phyloP scores from a whole-genome alignment of 1,139 yeast genomes.

The Nakaseomyces bracarensis region DNA sequence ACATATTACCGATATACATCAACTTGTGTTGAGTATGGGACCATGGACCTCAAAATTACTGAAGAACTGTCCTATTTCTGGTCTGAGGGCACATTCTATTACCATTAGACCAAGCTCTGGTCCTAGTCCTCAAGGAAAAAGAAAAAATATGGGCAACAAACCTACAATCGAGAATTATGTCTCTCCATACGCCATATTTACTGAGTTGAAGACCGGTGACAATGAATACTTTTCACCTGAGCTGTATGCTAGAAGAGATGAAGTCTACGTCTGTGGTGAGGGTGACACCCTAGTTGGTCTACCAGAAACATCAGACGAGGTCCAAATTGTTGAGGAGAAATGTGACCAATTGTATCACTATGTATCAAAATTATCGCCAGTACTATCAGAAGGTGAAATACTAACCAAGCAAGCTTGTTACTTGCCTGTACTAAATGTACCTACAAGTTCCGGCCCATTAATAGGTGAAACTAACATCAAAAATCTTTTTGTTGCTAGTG shows the following conservation, averaged over 20 bases:
- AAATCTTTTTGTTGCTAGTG: constrained; percentile 73
- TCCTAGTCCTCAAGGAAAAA: neutral
- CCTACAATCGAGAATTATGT: constrained; percentile 38
- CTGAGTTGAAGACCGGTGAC: constrained; percentile 68
- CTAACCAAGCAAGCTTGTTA: constrained; percentile 90
- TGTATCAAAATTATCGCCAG: constrained; percentile 71
- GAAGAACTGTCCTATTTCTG: constrained; percentile 88
- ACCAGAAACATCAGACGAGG: constrained; percentile 92
- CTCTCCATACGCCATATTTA: constrained; percentile 88
- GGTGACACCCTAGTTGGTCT: constrained; percentile 85
- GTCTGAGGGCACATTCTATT: constrained; percentile 89
- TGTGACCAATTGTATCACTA: constrained; percentile 81
- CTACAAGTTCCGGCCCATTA: constrained; percentile 86
- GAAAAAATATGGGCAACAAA: constrained; percentile 6
- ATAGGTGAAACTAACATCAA: constrained; percentile 87
- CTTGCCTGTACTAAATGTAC: constrained; percentile 86
- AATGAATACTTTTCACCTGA: constrained; percentile 78
- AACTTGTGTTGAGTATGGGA: constrained; percentile 79
- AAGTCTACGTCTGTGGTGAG: constrained; percentile 95
- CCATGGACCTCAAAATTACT: constrained; percentile 92
- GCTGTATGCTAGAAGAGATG: constrained; percentile 90
- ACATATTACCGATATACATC: constrained; percentile 51
- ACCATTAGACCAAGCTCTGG: constrained; percentile 67
- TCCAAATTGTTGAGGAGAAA: constrained; percentile 75
- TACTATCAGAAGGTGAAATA: constrained; percentile 65